Evolutionary conservation across 805 yeast species (phyloP), one percentile per base, ranked within the genome.

Genomic region (Yarrowia divulgata): DNA sequence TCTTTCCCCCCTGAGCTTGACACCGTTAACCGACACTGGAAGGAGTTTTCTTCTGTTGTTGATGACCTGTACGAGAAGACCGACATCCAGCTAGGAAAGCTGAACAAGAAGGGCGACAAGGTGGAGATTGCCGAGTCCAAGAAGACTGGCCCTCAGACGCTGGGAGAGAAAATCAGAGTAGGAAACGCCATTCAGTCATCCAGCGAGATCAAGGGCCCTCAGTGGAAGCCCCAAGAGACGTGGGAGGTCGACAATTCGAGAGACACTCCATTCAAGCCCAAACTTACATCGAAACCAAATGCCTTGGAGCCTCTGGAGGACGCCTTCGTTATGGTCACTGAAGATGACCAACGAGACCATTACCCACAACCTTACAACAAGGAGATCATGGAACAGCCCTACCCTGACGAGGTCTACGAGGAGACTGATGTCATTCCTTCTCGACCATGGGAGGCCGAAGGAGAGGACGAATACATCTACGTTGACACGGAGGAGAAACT

Each of bases 321-420:
- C 35, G 79, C 87, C 7, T 70, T 84, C 52, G 73, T 71, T 69
- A 74, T 84, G 74, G 80, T 79, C 52, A 77, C 70, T 49, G 71
- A 55, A 6, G 74, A 68, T 49, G 64, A 62, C 32, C 16, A 34
- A 14, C 35, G 50, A n/a, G 70, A 68, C 9, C 91, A 88, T 77
- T 90, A 87, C 75, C 83, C 83, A 10, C 95, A 95, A 64, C 99
- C 99, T 0, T 94, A 95, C 75, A 85, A 81, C 58, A 77, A 79
- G 46, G 98, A 94, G 78, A 94, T 94, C 55, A 83, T 83, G 74
- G 79, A 82, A 43, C 89, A 87, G 70, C 87, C 86, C 55, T 93
- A 91, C 75, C 95, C 96, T 1, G 84, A 81, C 0, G 73, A 82
- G 67, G 83, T 90, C 0, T 77, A 88, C 39, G 79, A 81, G 14